phyloP scores from a whole-genome alignment of 148 eudicot species.

The Amaranthus palmeri region DNA sequence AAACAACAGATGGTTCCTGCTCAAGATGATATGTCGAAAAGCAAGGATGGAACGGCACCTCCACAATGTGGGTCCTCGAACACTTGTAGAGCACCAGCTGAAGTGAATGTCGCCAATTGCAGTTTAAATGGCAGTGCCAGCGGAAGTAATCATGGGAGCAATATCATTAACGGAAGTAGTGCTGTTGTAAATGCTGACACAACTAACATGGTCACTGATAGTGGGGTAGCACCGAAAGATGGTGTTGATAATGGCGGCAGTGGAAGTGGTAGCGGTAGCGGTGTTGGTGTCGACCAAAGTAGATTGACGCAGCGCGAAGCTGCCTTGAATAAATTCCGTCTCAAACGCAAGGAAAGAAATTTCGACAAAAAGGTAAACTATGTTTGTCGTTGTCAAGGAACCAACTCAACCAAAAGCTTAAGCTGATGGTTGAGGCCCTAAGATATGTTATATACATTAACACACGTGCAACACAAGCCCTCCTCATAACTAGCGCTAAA shows the following conservation, averaged over 20 bases:
- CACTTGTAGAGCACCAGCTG: conserved; percentile 20
- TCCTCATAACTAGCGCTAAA: too few relatives aligned
- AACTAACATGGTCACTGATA: conserved; percentile 33
- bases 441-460: too few relatives aligned
- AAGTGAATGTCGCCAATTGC: conserved; percentile 48
- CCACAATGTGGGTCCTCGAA: conserved; percentile 42
- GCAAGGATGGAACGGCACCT: conserved; percentile 16
- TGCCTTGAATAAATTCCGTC: conserved; percentile 52
- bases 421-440: too few relatives aligned
- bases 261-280: conserved; percentile 42
- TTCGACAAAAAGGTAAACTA: conserved; percentile 60
- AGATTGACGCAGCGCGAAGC: conserved; percentile 47
- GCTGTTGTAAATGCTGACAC: conserved; percentile 37
- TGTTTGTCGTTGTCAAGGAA: too few relatives aligned
- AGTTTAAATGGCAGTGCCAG: conserved; percentile 56
- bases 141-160: conserved; percentile 68
- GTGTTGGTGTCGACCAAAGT: conserved; percentile 44
- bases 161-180: conserved; percentile 42
- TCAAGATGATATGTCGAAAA: conserved; percentile 33
- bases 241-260: conserved; percentile 27
- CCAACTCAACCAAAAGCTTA: too few relatives aligned
- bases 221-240: conserved; percentile 37
- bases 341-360: conserved; percentile 69
- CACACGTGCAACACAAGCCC: too few relatives aligned
- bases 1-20: conserved; percentile 30